These are phyloP conservation scores for Candida orba DNA, from an alignment of 805 yeast genomes.

Conservation along the genomic window DNA sequence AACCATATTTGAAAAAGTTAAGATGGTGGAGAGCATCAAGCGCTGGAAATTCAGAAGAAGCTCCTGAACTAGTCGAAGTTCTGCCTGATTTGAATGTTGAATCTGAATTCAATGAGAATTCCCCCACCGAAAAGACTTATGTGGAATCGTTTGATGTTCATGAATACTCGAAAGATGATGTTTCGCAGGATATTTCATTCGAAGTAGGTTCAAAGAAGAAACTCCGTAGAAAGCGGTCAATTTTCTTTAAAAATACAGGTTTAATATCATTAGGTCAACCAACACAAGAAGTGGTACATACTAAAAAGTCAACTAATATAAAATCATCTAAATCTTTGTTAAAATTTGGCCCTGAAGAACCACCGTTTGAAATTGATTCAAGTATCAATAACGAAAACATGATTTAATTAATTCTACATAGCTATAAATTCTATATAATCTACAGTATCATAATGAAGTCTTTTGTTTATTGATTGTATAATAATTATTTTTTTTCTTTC, in stretches of 20 bases:
- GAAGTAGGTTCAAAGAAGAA: not conserved
- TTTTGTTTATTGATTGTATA: not conserved
- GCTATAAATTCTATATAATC: not conserved
- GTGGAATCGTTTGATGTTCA: not conserved
- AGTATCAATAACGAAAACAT: not conserved
- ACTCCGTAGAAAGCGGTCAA: not conserved
- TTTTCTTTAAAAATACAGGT: not conserved
- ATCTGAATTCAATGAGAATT: not conserved
- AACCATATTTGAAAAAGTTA: not conserved
- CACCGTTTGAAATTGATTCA: not conserved
- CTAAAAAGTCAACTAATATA: slow-evolving; percentile 1
- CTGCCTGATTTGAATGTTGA: not conserved
- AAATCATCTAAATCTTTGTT: slow-evolving; percentile 1
- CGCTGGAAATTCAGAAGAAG: not conserved
- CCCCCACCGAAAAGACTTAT: not conserved
- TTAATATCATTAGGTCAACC: not conserved
- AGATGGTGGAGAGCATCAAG: slow-evolving; percentile 6
- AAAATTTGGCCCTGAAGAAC: slow-evolving; percentile 4
- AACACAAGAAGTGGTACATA: not conserved
- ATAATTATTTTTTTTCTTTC: not conserved
- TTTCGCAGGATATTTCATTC: not conserved
- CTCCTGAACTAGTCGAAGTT: slow-evolving; percentile 2
- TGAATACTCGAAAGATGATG: not conserved
- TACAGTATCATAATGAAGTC: not conserved
- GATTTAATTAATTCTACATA: not conserved